A percentile compares a stretch with the other conserved stretches of the same genome.
phyloP scores from a whole-genome alignment of 495 filamentous ascomycete species.

The Penicillium malachiteum region DNA sequence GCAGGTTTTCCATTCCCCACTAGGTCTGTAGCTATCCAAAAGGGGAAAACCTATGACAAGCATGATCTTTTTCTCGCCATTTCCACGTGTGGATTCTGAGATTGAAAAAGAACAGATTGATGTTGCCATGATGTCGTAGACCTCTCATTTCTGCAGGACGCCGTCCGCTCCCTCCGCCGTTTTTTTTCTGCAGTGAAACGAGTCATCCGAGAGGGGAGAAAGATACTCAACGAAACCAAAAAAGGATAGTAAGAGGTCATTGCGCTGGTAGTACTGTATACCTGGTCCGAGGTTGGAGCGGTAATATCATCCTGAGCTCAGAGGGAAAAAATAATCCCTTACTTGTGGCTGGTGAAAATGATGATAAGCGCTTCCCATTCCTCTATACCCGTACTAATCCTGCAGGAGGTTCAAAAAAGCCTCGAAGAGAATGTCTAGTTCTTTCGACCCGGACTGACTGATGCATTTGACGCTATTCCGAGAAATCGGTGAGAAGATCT shows the following conservation, averaged over 20 bases:
- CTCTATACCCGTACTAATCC: background rate
- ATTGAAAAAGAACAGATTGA: slow-evolving; percentile 1
- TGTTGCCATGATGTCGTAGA: slow-evolving; percentile 11
- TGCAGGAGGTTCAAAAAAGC: background rate
- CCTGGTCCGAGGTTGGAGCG: background rate
- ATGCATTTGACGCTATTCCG: slow-evolving; percentile 10
- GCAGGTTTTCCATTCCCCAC: too few species aligned
- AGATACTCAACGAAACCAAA: background rate
- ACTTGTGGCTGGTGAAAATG: background rate
- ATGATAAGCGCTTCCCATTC: background rate
- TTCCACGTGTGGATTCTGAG: slow-evolving; percentile 14
- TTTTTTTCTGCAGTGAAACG: slow-evolving; percentile 42
- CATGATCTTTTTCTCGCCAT: background rate
- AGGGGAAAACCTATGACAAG: background rate
- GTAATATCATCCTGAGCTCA: slow-evolving; percentile 11
- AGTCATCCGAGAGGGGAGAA: slow-evolving; percentile 5
- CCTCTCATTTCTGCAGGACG: slow-evolving; percentile 35
- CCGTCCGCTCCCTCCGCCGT: slow-evolving; percentile 39
- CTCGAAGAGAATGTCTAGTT: background rate
- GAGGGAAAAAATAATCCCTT: slow-evolving; percentile 1
- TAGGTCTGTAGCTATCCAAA: background rate
- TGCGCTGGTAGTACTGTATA: slow-evolving; percentile 14
- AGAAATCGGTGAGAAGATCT: slow-evolving; percentile 11
- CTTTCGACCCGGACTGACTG: slow-evolving; percentile 18
- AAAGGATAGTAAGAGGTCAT: slow-evolving; percentile 6